Conservation (phyloP, 768 basidiomycete species). For the Phanerodontia chrysosporium region DNA sequence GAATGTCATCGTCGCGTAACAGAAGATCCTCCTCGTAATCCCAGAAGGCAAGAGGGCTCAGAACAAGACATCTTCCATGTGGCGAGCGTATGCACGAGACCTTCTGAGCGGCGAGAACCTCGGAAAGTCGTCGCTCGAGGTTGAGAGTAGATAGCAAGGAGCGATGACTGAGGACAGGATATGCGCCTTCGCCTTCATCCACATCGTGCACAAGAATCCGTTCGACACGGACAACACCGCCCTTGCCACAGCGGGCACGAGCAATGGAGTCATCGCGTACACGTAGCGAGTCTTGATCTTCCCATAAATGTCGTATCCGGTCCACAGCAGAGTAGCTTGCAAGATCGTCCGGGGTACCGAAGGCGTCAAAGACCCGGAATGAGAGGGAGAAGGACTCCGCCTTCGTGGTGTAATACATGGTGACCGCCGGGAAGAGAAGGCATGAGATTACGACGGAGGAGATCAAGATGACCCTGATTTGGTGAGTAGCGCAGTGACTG, state of each 20-base stretch:
- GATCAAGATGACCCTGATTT: slow-evolving; percentile 84
- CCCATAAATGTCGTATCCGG: slow-evolving; percentile 72
- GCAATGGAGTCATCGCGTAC: slow-evolving; percentile 67
- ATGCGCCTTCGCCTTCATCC: slow-evolving; percentile 28
- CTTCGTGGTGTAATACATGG: slow-evolving; percentile 74
- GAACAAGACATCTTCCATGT: slow-evolving; percentile 57
- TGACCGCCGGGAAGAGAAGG: slow-evolving; percentile 86
- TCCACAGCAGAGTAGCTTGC: slow-evolving; percentile 51
- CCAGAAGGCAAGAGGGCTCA: slow-evolving; percentile 80
- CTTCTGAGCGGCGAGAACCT: slow-evolving; percentile 35
- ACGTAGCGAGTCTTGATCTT: slow-evolving; percentile 56
- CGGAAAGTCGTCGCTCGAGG: slow-evolving; percentile 55
- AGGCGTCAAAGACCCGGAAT: slow-evolving; percentile 56
- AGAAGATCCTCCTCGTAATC: slow-evolving; percentile 53
- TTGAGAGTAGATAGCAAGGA: slow-evolving; percentile 61
- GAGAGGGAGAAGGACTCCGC: slow-evolving; percentile 51
- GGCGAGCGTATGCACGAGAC: slow-evolving; percentile 51
- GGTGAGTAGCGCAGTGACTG: slow-evolving; percentile 88
- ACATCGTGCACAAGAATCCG: slow-evolving; percentile 67
- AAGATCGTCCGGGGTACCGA: slow-evolving; percentile 49
- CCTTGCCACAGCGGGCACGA: slow-evolving; percentile 65
- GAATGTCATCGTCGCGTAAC: slow-evolving; percentile 48
- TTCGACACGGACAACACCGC: slow-evolving; percentile 71
- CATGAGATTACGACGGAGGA: slow-evolving; percentile 86
- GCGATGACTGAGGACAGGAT: slow-evolving; percentile 45